These are phyloP conservation scores for Boletus sensibilis DNA, from an alignment of 768 basidiomycete genomes.

Conservation along the genomic window DNA sequence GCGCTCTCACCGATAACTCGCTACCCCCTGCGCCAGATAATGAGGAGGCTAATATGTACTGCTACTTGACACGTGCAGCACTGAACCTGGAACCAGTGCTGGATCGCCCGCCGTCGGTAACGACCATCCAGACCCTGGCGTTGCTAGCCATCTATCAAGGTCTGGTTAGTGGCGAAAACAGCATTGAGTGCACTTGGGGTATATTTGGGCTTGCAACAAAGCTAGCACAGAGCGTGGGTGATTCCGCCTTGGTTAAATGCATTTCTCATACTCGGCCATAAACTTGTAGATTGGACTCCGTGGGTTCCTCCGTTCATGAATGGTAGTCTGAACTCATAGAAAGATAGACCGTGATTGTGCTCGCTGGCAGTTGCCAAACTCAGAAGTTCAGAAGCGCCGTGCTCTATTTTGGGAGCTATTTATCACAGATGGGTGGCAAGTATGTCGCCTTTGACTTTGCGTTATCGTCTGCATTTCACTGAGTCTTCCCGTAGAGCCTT, in stretches of 20 bases:
- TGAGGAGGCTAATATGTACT: conserved; percentile 51
- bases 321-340: conserved; percentile 13
- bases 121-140: conserved; percentile 64
- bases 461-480: background rate
- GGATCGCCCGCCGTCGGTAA: conserved; percentile 68
- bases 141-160: conserved; percentile 74
- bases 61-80: conserved; percentile 60
- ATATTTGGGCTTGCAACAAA: conserved; percentile 65
- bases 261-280: conserved; percentile 2
- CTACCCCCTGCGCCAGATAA: conserved; percentile 55
- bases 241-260: background rate
- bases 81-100: conserved; percentile 66
- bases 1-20: conserved; percentile 54
- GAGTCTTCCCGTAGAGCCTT: conserved; percentile 45
- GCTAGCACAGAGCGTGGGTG: conserved; percentile 64
- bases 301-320: conserved; percentile 35
- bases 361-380: conserved; percentile 58
- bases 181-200: conserved; percentile 68
- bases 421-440: conserved; percentile 76
- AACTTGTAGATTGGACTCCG: conserved; percentile 60
- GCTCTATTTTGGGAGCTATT: conserved; percentile 74
- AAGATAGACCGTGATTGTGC: conserved; percentile 68
- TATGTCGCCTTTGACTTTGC: conserved; percentile 26
- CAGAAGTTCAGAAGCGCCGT: conserved; percentile 69
- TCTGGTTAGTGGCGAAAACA: conserved; percentile 62